Percentiles rank a stretch among this genome's conserved stretches.
Conservation (phyloP, 208 protist species). For the Histomonas meleagridis region DNA sequence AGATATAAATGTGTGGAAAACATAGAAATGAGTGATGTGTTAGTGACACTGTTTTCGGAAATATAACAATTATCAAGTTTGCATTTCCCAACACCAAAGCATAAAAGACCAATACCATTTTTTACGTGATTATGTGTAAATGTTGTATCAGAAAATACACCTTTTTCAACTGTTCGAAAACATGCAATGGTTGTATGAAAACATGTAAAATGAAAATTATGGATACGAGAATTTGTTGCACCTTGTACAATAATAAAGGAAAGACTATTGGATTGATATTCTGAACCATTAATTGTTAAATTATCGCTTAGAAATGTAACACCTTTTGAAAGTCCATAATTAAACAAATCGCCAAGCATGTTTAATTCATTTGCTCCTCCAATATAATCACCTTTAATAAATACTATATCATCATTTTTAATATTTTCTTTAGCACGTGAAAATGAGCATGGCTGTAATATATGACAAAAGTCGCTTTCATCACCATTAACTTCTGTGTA, state of each 20-base stretch:
- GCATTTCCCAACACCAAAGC: conserved; percentile 30
- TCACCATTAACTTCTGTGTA: neutral
- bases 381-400: neutral
- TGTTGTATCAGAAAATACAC: neutral
- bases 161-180: conserved; percentile 22
- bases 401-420: neutral
- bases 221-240: neutral
- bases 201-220: conserved; percentile 17
- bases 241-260: neutral
- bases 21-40: neutral
- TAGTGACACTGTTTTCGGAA: neutral
- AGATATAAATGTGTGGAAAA: conserved; percentile 32
- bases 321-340: neutral
- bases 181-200: neutral
- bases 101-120: neutral
- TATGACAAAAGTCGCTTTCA: neutral
- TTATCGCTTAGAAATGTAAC: neutral
- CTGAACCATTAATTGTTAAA: conserved; percentile 23
- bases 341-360: neutral
- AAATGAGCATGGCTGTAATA: neutral
- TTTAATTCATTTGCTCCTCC: neutral
- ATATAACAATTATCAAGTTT: conserved; percentile 29
- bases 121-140: neutral
- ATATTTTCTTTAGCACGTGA: neutral
- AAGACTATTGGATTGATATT: neutral